A percentile compares a stretch with the other conserved stretches of the same genome.
These are phyloP conservation scores for Kregervanrija delftensis DNA, from an alignment of 805 yeast species.

Conservation along the genomic window DNA sequence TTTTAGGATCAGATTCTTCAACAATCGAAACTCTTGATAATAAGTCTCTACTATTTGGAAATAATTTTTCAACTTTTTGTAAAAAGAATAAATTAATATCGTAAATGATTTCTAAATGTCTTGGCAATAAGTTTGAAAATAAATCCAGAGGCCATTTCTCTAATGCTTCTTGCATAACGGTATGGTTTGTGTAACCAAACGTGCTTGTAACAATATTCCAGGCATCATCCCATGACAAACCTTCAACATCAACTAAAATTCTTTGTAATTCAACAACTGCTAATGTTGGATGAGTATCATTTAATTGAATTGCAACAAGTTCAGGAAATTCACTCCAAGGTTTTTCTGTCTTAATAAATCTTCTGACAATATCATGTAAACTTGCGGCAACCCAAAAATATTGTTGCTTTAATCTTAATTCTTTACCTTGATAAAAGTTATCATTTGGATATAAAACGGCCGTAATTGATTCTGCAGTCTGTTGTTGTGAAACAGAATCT, in stretches of 20 bases:
- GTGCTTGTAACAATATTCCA: slow-evolving; percentile 78
- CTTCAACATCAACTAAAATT: slow-evolving; percentile 77
- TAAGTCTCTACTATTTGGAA: slow-evolving; percentile 68
- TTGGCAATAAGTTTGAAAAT: slow-evolving; percentile 71
- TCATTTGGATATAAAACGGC: slow-evolving; percentile 93
- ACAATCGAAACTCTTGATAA: slow-evolving; percentile 71
- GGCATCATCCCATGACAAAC: slow-evolving; percentile 73
- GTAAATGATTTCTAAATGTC: slow-evolving; percentile 86
- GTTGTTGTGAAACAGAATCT: slow-evolving; percentile 77
- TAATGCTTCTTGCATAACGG: slow-evolving; percentile 90
- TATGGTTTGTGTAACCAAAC: slow-evolving; percentile 90
- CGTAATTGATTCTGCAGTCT: slow-evolving; percentile 85
- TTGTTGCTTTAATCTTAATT: slow-evolving; percentile 87
- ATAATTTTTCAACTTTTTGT: slow-evolving; percentile 63
- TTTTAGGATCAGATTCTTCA: slow-evolving; percentile 76
- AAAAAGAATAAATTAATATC: slow-evolving; percentile 77
- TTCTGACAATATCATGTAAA: slow-evolving; percentile 80
- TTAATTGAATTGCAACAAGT: slow-evolving; percentile 84
- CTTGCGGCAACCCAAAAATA: slow-evolving; percentile 97
- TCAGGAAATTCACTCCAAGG: slow-evolving; percentile 83
- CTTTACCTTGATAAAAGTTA: slow-evolving; percentile 86
- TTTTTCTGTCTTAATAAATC: slow-evolving; percentile 72
- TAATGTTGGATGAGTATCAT: slow-evolving; percentile 91
- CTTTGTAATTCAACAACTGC: slow-evolving; percentile 88
- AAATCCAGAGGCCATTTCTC: slow-evolving; percentile 93